Evolutionary conservation across 805 yeast species (phyloP).

Genomic region (Metschnikowia lochheadii): DNA sequence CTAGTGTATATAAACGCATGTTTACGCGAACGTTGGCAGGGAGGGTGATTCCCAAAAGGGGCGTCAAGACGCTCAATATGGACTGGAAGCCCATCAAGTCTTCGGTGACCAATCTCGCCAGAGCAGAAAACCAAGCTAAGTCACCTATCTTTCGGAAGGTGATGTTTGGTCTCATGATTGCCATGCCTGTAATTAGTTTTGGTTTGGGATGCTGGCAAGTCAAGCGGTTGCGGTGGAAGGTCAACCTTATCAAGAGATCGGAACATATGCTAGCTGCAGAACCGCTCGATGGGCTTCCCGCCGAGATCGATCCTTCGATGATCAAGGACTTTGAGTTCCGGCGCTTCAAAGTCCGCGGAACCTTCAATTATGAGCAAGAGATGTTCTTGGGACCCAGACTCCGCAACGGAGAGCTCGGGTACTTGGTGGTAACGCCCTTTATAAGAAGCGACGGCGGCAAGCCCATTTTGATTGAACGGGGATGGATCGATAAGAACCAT

Average conservation of each 20-base stretch:
- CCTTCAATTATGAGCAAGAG: conserved; percentile 79
- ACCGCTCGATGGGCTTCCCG: conserved; percentile 66
- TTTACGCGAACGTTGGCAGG: neutral
- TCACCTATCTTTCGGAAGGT: conserved; percentile 35
- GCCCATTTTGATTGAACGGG: conserved; percentile 80
- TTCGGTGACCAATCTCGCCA: conserved; percentile 30
- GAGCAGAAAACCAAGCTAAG: conserved; percentile 37
- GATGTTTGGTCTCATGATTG: conserved; percentile 45
- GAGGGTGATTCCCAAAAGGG: neutral
- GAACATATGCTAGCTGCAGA: conserved; percentile 76
- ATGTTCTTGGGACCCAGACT: conserved; percentile 89
- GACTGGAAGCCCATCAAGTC: conserved; percentile 83
- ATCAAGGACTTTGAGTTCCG: conserved; percentile 78
- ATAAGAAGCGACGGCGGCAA: conserved; percentile 69
- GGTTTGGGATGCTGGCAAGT: conserved; percentile 93
- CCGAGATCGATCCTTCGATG: conserved; percentile 56
- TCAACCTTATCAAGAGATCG: conserved; percentile 70
- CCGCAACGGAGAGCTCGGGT: conserved; percentile 66
- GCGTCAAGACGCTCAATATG: conserved; percentile 59
- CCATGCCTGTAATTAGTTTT: conserved; percentile 86
- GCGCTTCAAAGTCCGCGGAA: conserved; percentile 70
- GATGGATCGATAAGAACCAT: conserved; percentile 80
- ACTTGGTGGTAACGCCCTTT: conserved; percentile 76
- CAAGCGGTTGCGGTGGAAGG: conserved; percentile 82
- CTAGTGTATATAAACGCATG: neutral